phyloP scores from a whole-genome alignment of 2,329 filamentous ascomycete genomes.

The Hypomyces perniciosus region DNA sequence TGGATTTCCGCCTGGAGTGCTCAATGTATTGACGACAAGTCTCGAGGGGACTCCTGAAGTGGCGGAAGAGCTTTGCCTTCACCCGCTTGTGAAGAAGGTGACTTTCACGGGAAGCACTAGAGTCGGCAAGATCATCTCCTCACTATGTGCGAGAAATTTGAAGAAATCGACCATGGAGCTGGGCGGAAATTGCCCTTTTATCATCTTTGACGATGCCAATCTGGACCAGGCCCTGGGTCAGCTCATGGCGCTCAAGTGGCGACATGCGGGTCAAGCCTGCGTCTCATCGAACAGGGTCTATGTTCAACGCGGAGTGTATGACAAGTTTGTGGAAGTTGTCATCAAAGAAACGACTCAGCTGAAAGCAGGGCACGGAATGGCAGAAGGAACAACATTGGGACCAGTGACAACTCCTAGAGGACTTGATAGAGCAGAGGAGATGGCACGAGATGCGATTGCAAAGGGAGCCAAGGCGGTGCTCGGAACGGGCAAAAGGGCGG shows the following conservation, averaged over 20 bases:
- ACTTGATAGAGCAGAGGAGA: conserved; percentile 35
- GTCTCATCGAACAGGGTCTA: conserved; percentile 59
- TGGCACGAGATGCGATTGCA: conserved; percentile 52
- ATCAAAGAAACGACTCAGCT: conserved; percentile 46
- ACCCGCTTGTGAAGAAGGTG: conserved; percentile 52
- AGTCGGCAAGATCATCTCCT: conserved; percentile 61
- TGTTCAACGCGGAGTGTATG: conserved; percentile 55
- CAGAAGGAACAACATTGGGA: conserved; percentile 29
- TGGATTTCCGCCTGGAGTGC: conserved; percentile 67
- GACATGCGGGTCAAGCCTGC: conserved; percentile 67
- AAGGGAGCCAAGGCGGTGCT: conserved; percentile 52
- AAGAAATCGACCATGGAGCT: conserved; percentile 66
- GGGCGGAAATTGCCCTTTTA: conserved; percentile 62
- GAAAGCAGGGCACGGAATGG: conserved; percentile 55
- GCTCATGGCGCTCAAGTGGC: conserved; percentile 60
- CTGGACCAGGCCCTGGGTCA: conserved; percentile 59
- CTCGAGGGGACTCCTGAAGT: conserved; percentile 38
- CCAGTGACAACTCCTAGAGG: conserved; percentile 29
- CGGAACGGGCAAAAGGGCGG: conserved; percentile 49
- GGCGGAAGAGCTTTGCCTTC: conserved; percentile 41
- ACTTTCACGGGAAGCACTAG: conserved; percentile 71
- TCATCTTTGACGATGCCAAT: conserved; percentile 64
- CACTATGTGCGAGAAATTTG: conserved; percentile 53
- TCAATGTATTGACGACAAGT: conserved; percentile 47
- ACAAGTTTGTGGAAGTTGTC: conserved; percentile 52